phyloP scores from a whole-genome alignment of 2,329 filamentous ascomycete species.

The Pseudogymnoascus verrucosus region DNA sequence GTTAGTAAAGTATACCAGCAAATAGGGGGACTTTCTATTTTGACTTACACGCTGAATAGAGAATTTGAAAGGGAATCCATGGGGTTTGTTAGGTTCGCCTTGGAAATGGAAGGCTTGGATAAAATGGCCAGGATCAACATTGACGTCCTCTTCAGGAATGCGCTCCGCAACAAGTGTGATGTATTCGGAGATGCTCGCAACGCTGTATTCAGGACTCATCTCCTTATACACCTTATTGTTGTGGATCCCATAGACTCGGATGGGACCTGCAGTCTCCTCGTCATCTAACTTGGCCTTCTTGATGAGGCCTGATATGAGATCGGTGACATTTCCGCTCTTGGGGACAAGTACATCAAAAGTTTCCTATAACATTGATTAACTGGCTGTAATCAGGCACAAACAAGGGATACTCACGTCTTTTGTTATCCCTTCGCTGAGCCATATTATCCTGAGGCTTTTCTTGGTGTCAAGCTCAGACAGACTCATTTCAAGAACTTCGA shows the following conservation, averaged over 20 bases:
- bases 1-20: not conserved
- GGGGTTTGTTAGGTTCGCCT: constrained; percentile 72
- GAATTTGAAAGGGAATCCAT: constrained; percentile 89
- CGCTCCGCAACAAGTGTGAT: constrained; percentile 73
- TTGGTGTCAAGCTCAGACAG: constrained; percentile 88
- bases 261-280: constrained; percentile 58
- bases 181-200: constrained; percentile 82
- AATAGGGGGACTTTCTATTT: not conserved
- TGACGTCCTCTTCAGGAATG: constrained; percentile 64
- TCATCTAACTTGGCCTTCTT: constrained; percentile 75
- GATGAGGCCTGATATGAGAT: constrained; percentile 66
- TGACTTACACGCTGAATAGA: constrained; percentile 65
- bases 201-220: constrained; percentile 58
- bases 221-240: constrained; percentile 78
- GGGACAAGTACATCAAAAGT: constrained; percentile 74
- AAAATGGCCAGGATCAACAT: constrained; percentile 47
- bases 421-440: constrained; percentile 80
- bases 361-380: constrained; percentile 47
- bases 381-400: constrained; percentile 11
- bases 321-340: constrained; percentile 73
- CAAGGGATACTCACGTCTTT: constrained; percentile 62
- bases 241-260: constrained; percentile 77
- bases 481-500: constrained; percentile 90
- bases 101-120: constrained; percentile 90
- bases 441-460: constrained; percentile 75